Base-by-base conservation (phyloP, 179 eudicot genomes). In the Actinidia arguta region DNA sequence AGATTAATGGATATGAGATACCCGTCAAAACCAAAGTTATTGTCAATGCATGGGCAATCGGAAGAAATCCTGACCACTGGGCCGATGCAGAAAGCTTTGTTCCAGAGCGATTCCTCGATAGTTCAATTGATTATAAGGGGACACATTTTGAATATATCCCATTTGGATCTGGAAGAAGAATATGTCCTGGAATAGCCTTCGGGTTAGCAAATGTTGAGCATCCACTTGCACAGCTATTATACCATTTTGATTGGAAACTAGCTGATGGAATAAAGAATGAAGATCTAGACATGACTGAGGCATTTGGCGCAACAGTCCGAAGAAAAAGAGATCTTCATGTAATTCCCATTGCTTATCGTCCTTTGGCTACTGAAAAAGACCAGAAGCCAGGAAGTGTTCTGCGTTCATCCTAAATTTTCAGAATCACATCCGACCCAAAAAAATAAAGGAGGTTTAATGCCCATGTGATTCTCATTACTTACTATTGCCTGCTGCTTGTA, bases 81-180 rank as follows among this genome's bases (percentile, higher is more conserved):
- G 42, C 61, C 27, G 64, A 87, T 17, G 17, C 85, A 4, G 80
- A 83, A 46, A 5, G 9, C n/a, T 87, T 87, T 52, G 11, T 42
- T 3, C 88, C 87, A 0, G 86, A 87, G 78, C 80, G 90, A 54
- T 87, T 87, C 25, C 31, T 70, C 1, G 71, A 78, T 7, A 74
- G 80, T 52, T n/a, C 51, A 42, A 47, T 80, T 46, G 88, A 87
- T 81, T 87, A 16, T 68, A 80, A 54, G 25, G 90, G 86, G 47
- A 78, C 9, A 1, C 16, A 81, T 74, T 87, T 87, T 6, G 81
- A 85, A 51, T 85, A 48, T 22, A 79, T 82, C 14, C 87, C 89
- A 42, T 87, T 85, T 80, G 89, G 89, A 0, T 72, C 83, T 1
- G 90, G 88, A 25, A 85, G 90, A 54, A 83, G 90, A 80, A 80